These are phyloP conservation scores for Phellinidium pouzarii DNA, from an alignment of 1,284 basidiomycete genomes.

Conservation along the genomic window DNA sequence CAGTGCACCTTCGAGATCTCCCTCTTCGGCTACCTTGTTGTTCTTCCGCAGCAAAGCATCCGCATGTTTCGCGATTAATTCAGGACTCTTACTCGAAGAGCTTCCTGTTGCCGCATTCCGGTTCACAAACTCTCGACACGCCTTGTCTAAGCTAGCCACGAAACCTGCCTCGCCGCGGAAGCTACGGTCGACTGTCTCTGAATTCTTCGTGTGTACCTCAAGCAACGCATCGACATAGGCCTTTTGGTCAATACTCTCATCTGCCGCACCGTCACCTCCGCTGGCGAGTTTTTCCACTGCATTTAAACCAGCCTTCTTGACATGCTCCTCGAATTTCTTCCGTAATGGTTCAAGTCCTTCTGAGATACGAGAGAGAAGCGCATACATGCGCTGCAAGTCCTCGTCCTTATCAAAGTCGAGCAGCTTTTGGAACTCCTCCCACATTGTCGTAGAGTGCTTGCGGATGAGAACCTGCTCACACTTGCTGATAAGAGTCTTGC, in stretches of 20 bases:
- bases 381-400: conserved; percentile 94
- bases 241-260: conserved; percentile 76
- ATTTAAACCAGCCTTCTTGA: conserved; percentile 83
- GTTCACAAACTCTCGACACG: conserved; percentile 96
- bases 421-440: conserved; percentile 90
- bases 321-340: conserved; percentile 91
- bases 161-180: conserved; percentile 96
- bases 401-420: conserved; percentile 92
- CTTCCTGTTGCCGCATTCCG: conserved; percentile 84
- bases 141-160: conserved; percentile 91
- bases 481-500: conserved; percentile 80
- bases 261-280: conserved; percentile 36
- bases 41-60: conserved; percentile 90
- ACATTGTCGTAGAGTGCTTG: conserved; percentile 83
- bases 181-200: conserved; percentile 83
- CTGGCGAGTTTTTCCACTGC: conserved; percentile 78
- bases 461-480: conserved; percentile 93
- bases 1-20: conserved; percentile 83
- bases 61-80: conserved; percentile 90
- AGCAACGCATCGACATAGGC: conserved; percentile 92
- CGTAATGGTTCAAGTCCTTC: conserved; percentile 90
- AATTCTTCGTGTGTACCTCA: conserved; percentile 89
- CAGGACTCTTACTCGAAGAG: conserved; percentile 86
- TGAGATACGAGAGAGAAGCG: conserved; percentile 81
- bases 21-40: conserved; percentile 93